Base-by-base conservation (phyloP, 495 filamentous ascomycete genomes). In the Beverwykella pulmonaria region DNA sequence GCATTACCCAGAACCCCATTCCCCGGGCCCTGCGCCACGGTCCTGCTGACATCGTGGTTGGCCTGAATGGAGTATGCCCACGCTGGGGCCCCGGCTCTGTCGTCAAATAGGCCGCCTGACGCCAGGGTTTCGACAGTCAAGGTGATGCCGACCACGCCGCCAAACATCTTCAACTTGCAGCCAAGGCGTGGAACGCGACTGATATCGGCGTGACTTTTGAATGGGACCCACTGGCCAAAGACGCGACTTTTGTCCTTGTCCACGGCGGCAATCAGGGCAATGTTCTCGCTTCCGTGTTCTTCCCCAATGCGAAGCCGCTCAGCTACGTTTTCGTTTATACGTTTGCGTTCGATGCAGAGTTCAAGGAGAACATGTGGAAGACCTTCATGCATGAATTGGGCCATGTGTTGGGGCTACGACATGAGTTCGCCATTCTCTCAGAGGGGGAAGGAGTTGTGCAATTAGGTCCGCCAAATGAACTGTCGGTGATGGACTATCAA, bases 311-410 rank as follows among this genome's bases (percentile, higher is more conserved):
- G 2, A 52, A 52, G 8, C 8, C 9, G 3, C 48, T 52, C 48
- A 52, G 22, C n/a, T 52, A 52, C 48, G 5, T 52, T 3, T n/a
- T 23, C n/a, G 48, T 52, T 19, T 52, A 52, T 26, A 52, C 3
- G 9, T 2, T n/a, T 10, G 48, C 48, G 2, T 52, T 52, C 48
- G 48, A 7, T 52, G 10, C 9, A n/a, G 48, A n/a, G 17, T 52
- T 52, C 7, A 52, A 52, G 48, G 48, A 52, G 26, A 52, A 26
- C n/a, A 23, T 23, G 48, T 52, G 48, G 48, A 52, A 26, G 17
- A 23, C 23, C 22, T 52, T 52, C 48, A 23, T n/a, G 2, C 48
- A 52, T 52, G 48, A 52, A 19, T 29, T 52, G 9, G 48, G 48
- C 48, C 48, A 52, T 23, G 48, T 52, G 17, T 26, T 52, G 48